These are phyloP conservation scores for Sequoia sempervirens DNA, from an alignment of 75 land plant species.

Conservation along the genomic window DNA sequence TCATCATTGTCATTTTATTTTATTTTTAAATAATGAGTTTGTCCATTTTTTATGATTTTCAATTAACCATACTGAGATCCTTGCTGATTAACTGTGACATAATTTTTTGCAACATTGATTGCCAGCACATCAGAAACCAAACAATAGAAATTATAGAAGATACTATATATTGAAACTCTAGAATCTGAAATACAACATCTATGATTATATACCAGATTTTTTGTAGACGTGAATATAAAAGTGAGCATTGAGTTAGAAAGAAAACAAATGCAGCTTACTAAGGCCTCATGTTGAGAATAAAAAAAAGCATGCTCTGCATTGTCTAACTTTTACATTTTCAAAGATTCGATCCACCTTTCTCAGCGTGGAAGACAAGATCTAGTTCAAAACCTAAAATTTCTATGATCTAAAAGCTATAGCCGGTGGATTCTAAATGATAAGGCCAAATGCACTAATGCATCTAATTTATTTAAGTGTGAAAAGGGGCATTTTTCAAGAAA, in stretches of 20 bases:
- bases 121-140: not conserved
- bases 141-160: not conserved
- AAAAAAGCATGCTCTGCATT: not conserved
- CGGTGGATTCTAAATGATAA: not conserved
- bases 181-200: constrained; percentile 4
- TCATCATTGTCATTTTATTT: not conserved
- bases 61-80: not conserved
- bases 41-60: not conserved
- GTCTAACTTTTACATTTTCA: not conserved
- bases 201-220: not conserved
- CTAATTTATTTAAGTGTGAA: not conserved
- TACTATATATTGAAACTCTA: not conserved
- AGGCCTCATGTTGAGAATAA: not conserved
- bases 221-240: not conserved
- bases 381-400: not conserved
- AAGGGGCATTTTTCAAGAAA: not conserved
- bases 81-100: not conserved
- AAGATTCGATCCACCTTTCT: not conserved
- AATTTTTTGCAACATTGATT: not conserved
- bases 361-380: not conserved
- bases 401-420: not conserved
- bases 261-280: not conserved
- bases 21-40: not conserved
- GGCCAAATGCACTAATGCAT: not conserved
- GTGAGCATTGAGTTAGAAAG: not conserved